These are phyloP conservation scores for Mycena maculata DNA, from an alignment of 768 basidiomycete genomes.

Conservation along the genomic window DNA sequence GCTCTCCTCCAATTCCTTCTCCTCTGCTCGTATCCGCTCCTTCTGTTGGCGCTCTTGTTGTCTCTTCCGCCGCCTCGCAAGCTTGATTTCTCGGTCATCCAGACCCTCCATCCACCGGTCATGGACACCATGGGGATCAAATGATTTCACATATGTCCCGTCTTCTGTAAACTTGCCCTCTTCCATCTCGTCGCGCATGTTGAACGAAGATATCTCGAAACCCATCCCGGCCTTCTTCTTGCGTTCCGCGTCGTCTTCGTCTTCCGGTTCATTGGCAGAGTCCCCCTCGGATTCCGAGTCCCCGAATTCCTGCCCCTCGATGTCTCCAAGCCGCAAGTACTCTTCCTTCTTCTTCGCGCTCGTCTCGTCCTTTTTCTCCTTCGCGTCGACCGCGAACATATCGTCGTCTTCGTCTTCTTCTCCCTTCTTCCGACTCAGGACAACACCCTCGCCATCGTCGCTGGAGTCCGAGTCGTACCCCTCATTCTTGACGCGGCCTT, in stretches of 20 bases:
- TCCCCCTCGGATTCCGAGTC: conserved; percentile 58
- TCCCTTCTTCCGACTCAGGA: conserved; percentile 77
- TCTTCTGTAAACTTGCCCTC: conserved; percentile 98
- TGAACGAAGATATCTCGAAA: conserved; percentile 93
- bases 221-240: conserved; percentile 91
- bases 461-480: conserved; percentile 95
- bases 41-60: conserved; percentile 78
- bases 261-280: conserved; percentile 64
- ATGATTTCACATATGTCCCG: conserved; percentile 85
- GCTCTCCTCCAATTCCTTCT: conserved; percentile 74
- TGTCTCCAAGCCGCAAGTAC: conserved; percentile 90
- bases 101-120: conserved; percentile 97
- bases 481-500: conserved; percentile 83
- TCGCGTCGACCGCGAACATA: conserved; percentile 81
- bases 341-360: conserved; percentile 68
- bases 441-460: conserved; percentile 95
- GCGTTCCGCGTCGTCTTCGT: conserved; percentile 85
- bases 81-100: conserved; percentile 86
- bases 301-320: conserved; percentile 96
- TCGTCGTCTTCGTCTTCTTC: conserved; percentile 74
- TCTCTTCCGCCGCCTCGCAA: conserved; percentile 80
- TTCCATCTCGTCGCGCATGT: conserved; percentile 99
- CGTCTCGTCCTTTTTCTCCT: conserved; percentile 57
- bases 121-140: conserved; percentile 91
- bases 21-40: conserved; percentile 78